Percentiles rank a stretch among this genome's conserved stretches.
phyloP scores from a whole-genome alignment of 2,329 filamentous ascomycete genomes.

The Cladophialophora carrionii region DNA sequence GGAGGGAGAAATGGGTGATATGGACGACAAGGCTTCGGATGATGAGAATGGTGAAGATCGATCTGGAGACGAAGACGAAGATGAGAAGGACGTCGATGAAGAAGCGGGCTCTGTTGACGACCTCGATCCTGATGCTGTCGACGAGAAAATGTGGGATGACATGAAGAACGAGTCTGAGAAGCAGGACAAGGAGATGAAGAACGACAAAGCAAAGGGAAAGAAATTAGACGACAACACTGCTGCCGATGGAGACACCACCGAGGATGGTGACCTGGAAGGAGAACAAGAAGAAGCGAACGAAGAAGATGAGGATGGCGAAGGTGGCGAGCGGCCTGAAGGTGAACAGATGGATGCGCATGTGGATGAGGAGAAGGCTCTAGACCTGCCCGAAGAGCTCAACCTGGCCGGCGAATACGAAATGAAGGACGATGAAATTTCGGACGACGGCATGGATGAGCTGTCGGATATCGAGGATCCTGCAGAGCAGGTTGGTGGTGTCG shows the following conservation, averaged over 20 bases:
- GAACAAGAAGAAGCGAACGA: conserved; percentile 52
- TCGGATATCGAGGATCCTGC: conserved; percentile 54
- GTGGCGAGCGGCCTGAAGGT: conserved; percentile 64
- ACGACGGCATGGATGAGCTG: conserved; percentile 61
- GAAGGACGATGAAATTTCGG: conserved; percentile 56
- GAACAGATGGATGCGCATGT: conserved; percentile 74
- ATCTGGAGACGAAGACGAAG: conserved; percentile 65
- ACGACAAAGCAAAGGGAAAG: conserved; percentile 64
- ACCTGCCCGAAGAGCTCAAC: conserved; percentile 85
- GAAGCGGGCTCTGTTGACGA: conserved; percentile 90
- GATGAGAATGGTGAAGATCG: conserved; percentile 64
- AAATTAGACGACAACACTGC: conserved; percentile 62
- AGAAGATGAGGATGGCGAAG: conserved; percentile 56
- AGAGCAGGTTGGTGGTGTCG: conserved; percentile 46
- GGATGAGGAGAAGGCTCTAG: conserved; percentile 78
- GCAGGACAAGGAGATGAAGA: conserved; percentile 71
- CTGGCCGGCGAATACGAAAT: conserved; percentile 68
- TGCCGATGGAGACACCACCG: conserved; percentile 60
- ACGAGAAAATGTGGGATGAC: conserved; percentile 99
- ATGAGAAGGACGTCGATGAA: conserved; percentile 77
- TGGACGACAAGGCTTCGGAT: conserved; percentile 47
- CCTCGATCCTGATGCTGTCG: conserved; percentile 82
- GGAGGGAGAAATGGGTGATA: conserved; percentile 77
- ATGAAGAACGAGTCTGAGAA: conserved; percentile 55
- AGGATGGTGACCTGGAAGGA: conserved; percentile 59